phyloP scores from a whole-genome alignment of 257 asterid species.

The Nemophila menziesii region DNA sequence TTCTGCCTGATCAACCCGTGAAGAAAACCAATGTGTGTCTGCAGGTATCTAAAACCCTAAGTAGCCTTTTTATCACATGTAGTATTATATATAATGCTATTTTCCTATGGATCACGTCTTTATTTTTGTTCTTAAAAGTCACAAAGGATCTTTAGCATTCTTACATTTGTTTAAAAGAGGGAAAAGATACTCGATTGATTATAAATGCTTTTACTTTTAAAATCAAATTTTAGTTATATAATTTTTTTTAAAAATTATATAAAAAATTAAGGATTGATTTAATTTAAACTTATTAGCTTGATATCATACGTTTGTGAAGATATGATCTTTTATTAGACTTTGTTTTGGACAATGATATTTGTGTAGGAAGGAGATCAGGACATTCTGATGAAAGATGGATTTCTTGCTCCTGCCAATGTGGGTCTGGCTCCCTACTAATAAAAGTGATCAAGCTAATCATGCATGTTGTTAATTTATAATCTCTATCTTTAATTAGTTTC shows the following conservation, averaged over 20 bases:
- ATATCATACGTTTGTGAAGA: too few relatives aligned
- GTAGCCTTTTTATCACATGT: slow-evolving; percentile 2
- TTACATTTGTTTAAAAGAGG: too few relatives aligned
- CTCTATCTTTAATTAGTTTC: too few relatives aligned
- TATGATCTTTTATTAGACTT: not conserved
- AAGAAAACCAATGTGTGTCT: slow-evolving; percentile 83
- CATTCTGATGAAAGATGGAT: slow-evolving; percentile 84
- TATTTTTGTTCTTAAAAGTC: not conserved
- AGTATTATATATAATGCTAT: not conserved
- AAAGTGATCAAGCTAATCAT: too few relatives aligned
- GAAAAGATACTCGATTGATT: too few relatives aligned
- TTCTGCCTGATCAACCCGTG: slow-evolving; percentile 99
- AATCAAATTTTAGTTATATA: too few relatives aligned
- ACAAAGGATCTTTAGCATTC: not conserved
- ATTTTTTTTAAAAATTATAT: too few relatives aligned
- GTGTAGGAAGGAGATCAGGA: slow-evolving; percentile 86
- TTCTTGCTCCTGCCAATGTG: slow-evolving; percentile 68
- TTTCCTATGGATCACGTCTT: not conserved
- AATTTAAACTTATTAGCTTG: too few relatives aligned
- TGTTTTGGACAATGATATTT: not conserved
- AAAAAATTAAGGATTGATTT: too few relatives aligned
- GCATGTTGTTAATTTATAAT: too few relatives aligned
- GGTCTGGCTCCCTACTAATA: slow-evolving; percentile 84
- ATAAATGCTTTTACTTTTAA: too few relatives aligned
- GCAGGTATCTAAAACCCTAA: slow-evolving; percentile 64